A percentile compares a stretch with the other conserved stretches of the same genome.
Conservation (phyloP, 345 rosid species). For the Eucalyptus erythrocorys region DNA sequence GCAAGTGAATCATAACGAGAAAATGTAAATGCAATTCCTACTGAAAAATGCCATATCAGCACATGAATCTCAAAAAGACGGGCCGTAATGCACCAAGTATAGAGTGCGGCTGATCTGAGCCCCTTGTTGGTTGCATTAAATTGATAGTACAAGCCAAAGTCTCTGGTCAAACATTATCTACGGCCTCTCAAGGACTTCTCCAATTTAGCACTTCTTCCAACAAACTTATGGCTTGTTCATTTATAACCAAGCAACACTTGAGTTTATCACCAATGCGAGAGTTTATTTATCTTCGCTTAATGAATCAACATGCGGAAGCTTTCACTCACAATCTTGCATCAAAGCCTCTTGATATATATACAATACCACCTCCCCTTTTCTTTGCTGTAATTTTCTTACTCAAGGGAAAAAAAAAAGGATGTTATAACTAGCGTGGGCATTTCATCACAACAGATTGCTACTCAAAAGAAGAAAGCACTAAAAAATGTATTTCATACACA, state of each 20-base stretch:
- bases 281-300: not conserved
- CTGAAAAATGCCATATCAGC: not conserved
- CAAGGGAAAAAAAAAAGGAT: not conserved
- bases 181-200: not conserved
- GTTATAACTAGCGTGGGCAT: not conserved
- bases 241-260: not conserved
- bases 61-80: not conserved
- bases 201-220: not conserved
- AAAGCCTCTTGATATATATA: not conserved
- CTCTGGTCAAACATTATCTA: not conserved
- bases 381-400: not conserved
- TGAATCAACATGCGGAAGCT: not conserved
- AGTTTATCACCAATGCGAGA: not conserved
- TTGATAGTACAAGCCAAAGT: not conserved
- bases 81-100: not conserved
- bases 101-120: not conserved
- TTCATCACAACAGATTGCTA: not conserved
- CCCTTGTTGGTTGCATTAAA: not conserved
- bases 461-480: not conserved
- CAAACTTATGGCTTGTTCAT: not conserved
- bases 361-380: not conserved
- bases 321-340: not conserved
- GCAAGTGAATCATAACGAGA: not conserved
- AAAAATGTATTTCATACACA: not conserved
- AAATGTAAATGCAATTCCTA: not conserved